Base-by-base conservation (phyloP, 352 stramenopile species). In the Globisporangium radiosum region DNA sequence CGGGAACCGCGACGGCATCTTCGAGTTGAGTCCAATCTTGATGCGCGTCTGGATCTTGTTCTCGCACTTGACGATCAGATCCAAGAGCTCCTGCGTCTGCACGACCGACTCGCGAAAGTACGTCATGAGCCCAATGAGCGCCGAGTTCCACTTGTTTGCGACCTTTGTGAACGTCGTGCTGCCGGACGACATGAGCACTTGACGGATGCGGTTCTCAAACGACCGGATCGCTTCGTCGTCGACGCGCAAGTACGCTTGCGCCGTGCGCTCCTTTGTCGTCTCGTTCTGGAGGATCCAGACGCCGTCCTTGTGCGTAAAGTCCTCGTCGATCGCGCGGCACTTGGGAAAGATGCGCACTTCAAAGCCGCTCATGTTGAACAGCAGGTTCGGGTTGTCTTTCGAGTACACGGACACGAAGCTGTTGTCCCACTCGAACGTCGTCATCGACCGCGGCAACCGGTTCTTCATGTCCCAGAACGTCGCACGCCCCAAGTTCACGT, bases 381-480 rank as follows among this genome's bases (percentile, higher is more conserved):
- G 75, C 55, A 99, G 66, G 73, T 99, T 99, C 47, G 98, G 98
- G 74, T 99, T 99, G 73, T 99, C 97, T 69, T 97, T 98, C 47
- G 92, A 98, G 78, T 99, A 99, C 39, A 99, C 97, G 52, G 93
- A 99, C 25, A 99, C 95, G 71, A 99, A 99, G 52, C 96, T 98
- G 72, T 98, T 97, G 58, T 99, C 97, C 98, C 97, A 99, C 52
- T 99, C 97, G 54, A 99, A 87, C 14, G 97, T 99, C 5, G 97
- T 99, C 63, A 99, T 90, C 55, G 95, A 98, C 43, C 98, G 85
- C 52, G 97, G 97, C 44, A 99, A 75, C 40, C 97, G 93, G 69
- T 99, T 99, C 79, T 99, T 99, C 77, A 99, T 99, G 75, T 99
- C 97, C 97, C 97, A 99, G 70, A 99, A 99, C 7, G 97, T 98